Evolutionary conservation across 257 asterid genomes (phyloP), one percentile per base, ranked within the genome.

Genomic region (Parsonsia alboflavescens): DNA sequence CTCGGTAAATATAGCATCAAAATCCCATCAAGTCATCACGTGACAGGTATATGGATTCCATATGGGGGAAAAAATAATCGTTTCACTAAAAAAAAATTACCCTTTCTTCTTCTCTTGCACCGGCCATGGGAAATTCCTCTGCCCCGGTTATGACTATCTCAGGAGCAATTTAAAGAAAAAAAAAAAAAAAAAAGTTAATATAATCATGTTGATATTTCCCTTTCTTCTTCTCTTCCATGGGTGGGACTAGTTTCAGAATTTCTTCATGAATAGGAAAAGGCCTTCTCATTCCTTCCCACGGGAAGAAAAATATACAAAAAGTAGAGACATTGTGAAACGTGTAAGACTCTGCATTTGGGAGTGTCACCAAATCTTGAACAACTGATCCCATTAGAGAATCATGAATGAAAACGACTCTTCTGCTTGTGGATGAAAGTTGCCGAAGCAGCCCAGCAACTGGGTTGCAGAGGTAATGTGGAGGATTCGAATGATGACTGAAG

Each of bases 311-410:
- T 0, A 77, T 61, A 10, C 81, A 6, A 44, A 85, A 86, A 12
- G 85, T 89, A 0, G 96, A 88, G 0, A 85, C 4, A 61, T 88
- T 83, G 49, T 78, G 86, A 70, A 89, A 88, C 17, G 70, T 30
- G 69, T 88, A 89, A 10, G 86, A 75, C 41, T 89, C 92, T 0
- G 87, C 84, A 7, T 88, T 88, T 0, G 81, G 70, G 0, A 83
- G 7, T 0, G 63, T 2, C 2, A 58, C 56, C 13, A 82, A 76
- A 58, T 90, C 96, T 73, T 75, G 87, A 19, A 81, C 79, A 1
- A 84, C 84, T 6, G 83, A 84, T 0, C 80, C 75, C 96, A 86
- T 87, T 24, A 91, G 15, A 13, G 91, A 85, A 75, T 88, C 96
- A 52, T 87, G 82, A 72, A 90, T 70, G 30, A 89, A 77, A n/a